Base-by-base conservation (phyloP, 2,329 filamentous ascomycete species). In the Monilinia vaccinii-corymbosi region DNA sequence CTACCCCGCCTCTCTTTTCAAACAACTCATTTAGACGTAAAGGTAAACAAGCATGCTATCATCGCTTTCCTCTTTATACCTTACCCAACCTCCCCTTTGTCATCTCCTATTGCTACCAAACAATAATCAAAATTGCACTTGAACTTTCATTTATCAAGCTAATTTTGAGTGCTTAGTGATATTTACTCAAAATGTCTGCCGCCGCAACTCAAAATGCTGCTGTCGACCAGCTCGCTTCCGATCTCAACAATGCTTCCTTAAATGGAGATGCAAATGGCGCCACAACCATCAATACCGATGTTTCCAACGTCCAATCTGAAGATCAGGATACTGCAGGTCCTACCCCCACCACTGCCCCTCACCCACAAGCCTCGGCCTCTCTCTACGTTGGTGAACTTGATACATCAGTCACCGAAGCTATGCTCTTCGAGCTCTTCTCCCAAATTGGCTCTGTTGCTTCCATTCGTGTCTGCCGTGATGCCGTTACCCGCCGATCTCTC, bases 381-480 rank as follows among this genome's bases (percentile, higher is more conserved):
- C 91, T 99, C 75, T 99, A 99, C 76, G 94, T 99, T 69, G 94
- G 94, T 76, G 94, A 99, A 82, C 91, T 99, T 71, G 94, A 99
- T 76, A 86, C 90, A 70, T 94, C 91, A 64, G 94, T 99, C 75
- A 99, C 94, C 67, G 94, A 99, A 84, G 94, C 94, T 70, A 99
- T 99, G 94, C 91, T 99, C 73, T 99, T 97, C 78, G 94, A 99
- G 85, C 89, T 99, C 66, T 99, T 99, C 84, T 97, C 94, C 63
- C 94, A 95, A 78, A 99, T 99, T 74, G 94, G 94, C 70, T 93
- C 96, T 73, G 94, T 99, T 71, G 94, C 94, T 68, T 99, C 94
- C 64, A 99, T 99, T 77, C 94, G 94, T 84, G 94, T 99, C 75
- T 99, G 94, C 85, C 94, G 94, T 79, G 94, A 99, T 74, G 93